phyloP scores from a whole-genome alignment of 495 filamentous ascomycete genomes.

The Xylaria palmicola region DNA sequence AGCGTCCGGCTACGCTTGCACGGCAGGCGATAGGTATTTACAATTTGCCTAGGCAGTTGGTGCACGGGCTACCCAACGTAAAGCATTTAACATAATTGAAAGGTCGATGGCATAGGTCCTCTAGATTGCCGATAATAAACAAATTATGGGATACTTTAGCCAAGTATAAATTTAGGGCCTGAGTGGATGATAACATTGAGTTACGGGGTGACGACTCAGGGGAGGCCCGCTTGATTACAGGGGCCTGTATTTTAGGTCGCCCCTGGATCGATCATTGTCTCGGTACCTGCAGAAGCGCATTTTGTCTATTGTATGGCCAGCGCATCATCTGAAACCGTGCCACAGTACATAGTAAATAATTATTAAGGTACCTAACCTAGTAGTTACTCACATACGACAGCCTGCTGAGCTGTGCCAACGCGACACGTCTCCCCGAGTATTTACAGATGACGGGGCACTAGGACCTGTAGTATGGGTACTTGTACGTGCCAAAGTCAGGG shows the following conservation, averaged over 20 bases:
- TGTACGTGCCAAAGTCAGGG: not conserved
- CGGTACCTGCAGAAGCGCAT: slow-evolving; percentile 10
- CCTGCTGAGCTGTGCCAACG: not conserved
- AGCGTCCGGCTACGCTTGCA: too few relatives aligned
- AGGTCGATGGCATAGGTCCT: too few relatives aligned
- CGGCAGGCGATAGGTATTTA: too few relatives aligned
- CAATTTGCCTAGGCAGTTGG: too few relatives aligned
- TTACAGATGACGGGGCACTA: not conserved
- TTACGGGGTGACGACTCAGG: not conserved
- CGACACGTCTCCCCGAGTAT: not conserved
- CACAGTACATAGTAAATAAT: too few relatives aligned
- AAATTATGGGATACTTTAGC: too few relatives aligned
- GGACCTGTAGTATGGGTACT: not conserved
- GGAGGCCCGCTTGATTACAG: not conserved
- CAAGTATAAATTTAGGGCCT: not conserved
- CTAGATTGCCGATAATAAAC: too few relatives aligned
- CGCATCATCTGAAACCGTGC: too few relatives aligned
- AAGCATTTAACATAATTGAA: too few relatives aligned
- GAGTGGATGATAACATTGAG: not conserved
- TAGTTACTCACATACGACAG: too few relatives aligned
- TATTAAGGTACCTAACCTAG: too few relatives aligned
- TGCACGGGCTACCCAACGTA: too few relatives aligned
- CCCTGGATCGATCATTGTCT: slow-evolving; percentile 2
- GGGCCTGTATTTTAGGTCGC: not conserved
- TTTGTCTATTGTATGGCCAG: not conserved